These are phyloP conservation scores for Micractinium conductrix DNA, from an alignment of 139 green algal genomes.

Conservation along the genomic window DNA sequence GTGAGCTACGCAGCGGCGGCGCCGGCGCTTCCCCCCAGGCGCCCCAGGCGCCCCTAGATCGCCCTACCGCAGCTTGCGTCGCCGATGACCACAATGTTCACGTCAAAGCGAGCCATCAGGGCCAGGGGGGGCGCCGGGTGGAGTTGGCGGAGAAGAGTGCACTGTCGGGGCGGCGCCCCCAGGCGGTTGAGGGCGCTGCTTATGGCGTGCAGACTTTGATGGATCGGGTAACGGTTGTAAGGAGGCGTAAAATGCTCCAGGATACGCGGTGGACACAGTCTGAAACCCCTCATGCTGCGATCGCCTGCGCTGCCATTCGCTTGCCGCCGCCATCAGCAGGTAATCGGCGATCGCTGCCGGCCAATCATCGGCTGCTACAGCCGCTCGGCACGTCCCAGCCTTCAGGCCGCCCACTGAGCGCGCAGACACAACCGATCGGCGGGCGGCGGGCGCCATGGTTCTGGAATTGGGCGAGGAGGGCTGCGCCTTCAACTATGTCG, in stretches of 20 bases:
- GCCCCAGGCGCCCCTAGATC: background rate
- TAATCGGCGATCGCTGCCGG: background rate
- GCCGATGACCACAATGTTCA: slow-evolving; percentile 15
- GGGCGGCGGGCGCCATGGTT: background rate
- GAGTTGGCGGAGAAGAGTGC: background rate
- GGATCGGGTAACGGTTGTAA: background rate
- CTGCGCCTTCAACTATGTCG: slow-evolving; percentile 71
- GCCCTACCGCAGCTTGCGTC: background rate
- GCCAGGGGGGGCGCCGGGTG: background rate
- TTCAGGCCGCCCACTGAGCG: too few species aligned
- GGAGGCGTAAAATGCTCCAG: too few species aligned
- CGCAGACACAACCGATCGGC: too few species aligned
- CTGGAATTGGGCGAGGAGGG: slow-evolving; percentile 10
- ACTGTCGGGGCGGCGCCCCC: background rate
- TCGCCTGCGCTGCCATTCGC: background rate
- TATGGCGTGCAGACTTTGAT: background rate
- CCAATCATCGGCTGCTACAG: background rate
- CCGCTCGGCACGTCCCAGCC: background rate
- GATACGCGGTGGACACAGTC: background rate
- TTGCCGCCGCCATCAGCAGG: background rate
- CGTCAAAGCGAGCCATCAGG: background rate
- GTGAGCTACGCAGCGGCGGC: too few species aligned
- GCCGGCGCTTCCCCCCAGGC: background rate
- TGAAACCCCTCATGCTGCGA: background rate
- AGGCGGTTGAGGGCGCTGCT: background rate